phyloP scores from a whole-genome alignment of 352 stramenopile genomes.

The Pilasporangium apinafurcum region DNA sequence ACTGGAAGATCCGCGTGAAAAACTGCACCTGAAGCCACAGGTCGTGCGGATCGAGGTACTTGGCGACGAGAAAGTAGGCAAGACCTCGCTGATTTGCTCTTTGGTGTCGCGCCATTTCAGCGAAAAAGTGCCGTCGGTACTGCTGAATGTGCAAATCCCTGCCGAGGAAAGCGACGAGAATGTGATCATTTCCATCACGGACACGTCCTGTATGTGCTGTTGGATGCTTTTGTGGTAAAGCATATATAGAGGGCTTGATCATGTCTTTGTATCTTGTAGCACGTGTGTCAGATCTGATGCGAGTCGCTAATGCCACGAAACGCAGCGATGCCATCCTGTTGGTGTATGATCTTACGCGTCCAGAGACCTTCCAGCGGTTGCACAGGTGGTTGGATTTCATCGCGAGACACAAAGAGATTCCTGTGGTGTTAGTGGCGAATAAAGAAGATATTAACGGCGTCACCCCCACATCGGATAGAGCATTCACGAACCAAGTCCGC shows the following conservation, averaged over 20 bases:
- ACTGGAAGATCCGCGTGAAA: slow-evolving; percentile 19
- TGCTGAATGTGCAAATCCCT: slow-evolving; percentile 86
- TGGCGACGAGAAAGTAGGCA: slow-evolving; percentile 87
- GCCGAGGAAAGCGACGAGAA: slow-evolving; percentile 87
- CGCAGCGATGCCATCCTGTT: slow-evolving; percentile 82
- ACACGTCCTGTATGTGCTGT: slow-evolving; percentile 66
- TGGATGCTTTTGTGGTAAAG: background rate
- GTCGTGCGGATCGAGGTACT: slow-evolving; percentile 85
- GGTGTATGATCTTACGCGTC: slow-evolving; percentile 82
- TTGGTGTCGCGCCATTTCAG: slow-evolving; percentile 86
- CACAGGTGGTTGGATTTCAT: slow-evolving; percentile 84
- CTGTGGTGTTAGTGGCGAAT: slow-evolving; percentile 85
- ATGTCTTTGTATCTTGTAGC: slow-evolving; percentile 15
- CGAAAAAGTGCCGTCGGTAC: slow-evolving; percentile 79
- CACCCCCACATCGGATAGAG: slow-evolving; percentile 43
- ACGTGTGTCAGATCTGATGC: slow-evolving; percentile 73
- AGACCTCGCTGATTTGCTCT: slow-evolving; percentile 89
- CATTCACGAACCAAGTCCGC: slow-evolving; percentile 67
- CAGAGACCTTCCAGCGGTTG: slow-evolving; percentile 81
- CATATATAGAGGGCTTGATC: background rate
- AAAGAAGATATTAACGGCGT: slow-evolving; percentile 82
- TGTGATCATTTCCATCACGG: slow-evolving; percentile 86
- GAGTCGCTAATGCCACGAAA: slow-evolving; percentile 80
- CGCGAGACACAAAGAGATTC: slow-evolving; percentile 80
- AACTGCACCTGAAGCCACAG: slow-evolving; percentile 66